Conservation (phyloP, 768 basidiomycete genomes). For the Suillus bovinus region DNA sequence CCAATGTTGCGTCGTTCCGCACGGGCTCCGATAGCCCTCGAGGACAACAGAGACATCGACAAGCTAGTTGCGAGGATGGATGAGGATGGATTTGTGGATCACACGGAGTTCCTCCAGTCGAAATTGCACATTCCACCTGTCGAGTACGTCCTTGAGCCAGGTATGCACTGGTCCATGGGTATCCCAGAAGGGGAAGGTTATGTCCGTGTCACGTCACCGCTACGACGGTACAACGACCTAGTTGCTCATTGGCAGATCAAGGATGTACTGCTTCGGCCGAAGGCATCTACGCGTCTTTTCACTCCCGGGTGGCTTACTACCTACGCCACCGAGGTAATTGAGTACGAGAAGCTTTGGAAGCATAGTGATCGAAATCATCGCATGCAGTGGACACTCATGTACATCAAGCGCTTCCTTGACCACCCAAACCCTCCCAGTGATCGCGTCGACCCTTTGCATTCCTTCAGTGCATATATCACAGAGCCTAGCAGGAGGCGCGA, state of each 20-base stretch:
- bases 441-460: slow-evolving; percentile 29
- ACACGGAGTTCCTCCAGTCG: slow-evolving; percentile 33
- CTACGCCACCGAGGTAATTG: slow-evolving; percentile 39
- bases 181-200: slow-evolving; percentile 80
- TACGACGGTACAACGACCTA: slow-evolving; percentile 83
- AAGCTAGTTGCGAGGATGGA: slow-evolving; percentile 52
- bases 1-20: slow-evolving; percentile 63
- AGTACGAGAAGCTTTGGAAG: slow-evolving; percentile 36
- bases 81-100: slow-evolving; percentile 44
- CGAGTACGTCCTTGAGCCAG: slow-evolving; percentile 52
- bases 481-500: slow-evolving; percentile 16
- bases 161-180: slow-evolving; percentile 68
- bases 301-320: slow-evolving; percentile 44
- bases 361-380: slow-evolving; percentile 34
- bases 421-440: slow-evolving; percentile 19
- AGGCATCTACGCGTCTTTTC: slow-evolving; percentile 43
- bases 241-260: slow-evolving; percentile 95
- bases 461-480: slow-evolving; percentile 27
- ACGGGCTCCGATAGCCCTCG: slow-evolving; percentile 30
- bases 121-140: slow-evolving; percentile 38
- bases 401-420: slow-evolving; percentile 39
- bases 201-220: slow-evolving; percentile 78
- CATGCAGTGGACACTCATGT: slow-evolving; percentile 42
- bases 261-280: slow-evolving; percentile 52
- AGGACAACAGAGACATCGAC: slow-evolving; percentile 37